Base-by-base conservation (phyloP, 495 filamentous ascomycete genomes). In the Filosporella fistucella region DNA sequence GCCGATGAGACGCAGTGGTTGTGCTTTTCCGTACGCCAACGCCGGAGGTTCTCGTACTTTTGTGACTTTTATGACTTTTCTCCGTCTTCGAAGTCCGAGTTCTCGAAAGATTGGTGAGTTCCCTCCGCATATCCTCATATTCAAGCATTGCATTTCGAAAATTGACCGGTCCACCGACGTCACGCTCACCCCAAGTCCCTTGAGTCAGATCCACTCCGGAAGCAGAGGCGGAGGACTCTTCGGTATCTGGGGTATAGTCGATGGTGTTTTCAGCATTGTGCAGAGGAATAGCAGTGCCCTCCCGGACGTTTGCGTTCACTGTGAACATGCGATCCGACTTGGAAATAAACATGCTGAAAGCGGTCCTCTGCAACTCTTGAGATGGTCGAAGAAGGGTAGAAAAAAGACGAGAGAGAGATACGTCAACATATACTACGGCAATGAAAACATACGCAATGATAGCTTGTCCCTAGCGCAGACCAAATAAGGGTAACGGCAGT, bases 181-280 rank as follows among this genome's bases (percentile, higher is more conserved):
- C 78, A 20, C 78, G 68, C 59, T 93, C 88, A 20, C 88, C 88
- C 88, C 88, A 93, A 16, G 79, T 83, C 34, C 84, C 84, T 18
- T 29, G 4, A 14, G 32, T 32, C 11, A 30, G 12, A n/a, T 13
- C 25, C 12, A 3, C 17, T 30, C 26, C 39, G 17, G 42, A 17
- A 11, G 46, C 34, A 32, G 23, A 14, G 12, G 29, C 25, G n/a
- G n/a, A n/a, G n/a, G n/a, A n/a, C 3, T 49, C 39, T 18, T 44
- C 35, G 7, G 16, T 8, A 8, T 30, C 37, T 26, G 45, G 41
- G 11, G 42, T 9, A 14, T 49, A 42, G 14, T 24, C 18, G 16
- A 22, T 28, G n/a, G 26, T 47, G 12, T 50, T 28, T 17, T 48
- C 42, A 11, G 47, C 18, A 25, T 58, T 51, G 43, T 58, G 55